A percentile compares a stretch with the other conserved stretches of the same genome.
These are phyloP conservation scores for Arthrobotrys pseudoclavata DNA, from an alignment of 2,329 filamentous ascomycete genomes.

Conservation along the genomic window DNA sequence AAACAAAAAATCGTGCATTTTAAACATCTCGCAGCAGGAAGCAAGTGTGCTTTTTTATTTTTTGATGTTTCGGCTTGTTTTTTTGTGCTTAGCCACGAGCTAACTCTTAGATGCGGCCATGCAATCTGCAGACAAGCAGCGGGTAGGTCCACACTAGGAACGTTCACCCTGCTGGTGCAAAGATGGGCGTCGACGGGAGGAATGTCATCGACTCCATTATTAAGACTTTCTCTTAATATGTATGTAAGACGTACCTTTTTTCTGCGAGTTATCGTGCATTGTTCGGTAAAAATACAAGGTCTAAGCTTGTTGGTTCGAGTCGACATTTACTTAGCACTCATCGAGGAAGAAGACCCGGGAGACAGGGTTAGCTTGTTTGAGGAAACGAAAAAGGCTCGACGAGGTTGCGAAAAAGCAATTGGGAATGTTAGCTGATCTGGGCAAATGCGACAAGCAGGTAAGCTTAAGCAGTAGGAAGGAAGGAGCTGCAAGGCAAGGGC, in stretches of 20 bases:
- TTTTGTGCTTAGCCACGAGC: not conserved
- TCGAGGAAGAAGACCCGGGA: conserved; percentile 54
- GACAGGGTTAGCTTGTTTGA: conserved; percentile 60
- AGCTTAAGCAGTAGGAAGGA: conserved; percentile 42
- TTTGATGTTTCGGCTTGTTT: conserved; percentile 17
- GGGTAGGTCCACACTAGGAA: conserved; percentile 55
- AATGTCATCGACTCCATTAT: conserved; percentile 59
- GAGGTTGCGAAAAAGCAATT: conserved; percentile 46
- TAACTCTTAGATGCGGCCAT: conserved; percentile 24
- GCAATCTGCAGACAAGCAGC: conserved; percentile 57
- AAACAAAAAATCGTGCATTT: conserved; percentile 34
- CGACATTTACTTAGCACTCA: conserved; percentile 30
- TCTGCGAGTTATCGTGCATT: conserved; percentile 60
- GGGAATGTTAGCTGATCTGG: conserved; percentile 43
- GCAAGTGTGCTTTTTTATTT: no score
- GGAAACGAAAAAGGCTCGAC: conserved; percentile 47
- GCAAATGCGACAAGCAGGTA: conserved; percentile 49
- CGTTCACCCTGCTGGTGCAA: conserved; percentile 37
- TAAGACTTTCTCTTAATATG: conserved; percentile 53
- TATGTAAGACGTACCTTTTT: conserved; percentile 59
- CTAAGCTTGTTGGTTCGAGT: conserved; percentile 55
- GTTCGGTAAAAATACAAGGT: conserved; percentile 59
- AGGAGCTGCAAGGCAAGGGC: conserved; percentile 59
- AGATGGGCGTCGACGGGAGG: conserved; percentile 50
- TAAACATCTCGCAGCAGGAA: conserved; percentile 42